Evolutionary conservation across 192 early-diverging fungal species (phyloP), one percentile per base, ranked within the genome.

Genomic region (Dispira parvispora): DNA sequence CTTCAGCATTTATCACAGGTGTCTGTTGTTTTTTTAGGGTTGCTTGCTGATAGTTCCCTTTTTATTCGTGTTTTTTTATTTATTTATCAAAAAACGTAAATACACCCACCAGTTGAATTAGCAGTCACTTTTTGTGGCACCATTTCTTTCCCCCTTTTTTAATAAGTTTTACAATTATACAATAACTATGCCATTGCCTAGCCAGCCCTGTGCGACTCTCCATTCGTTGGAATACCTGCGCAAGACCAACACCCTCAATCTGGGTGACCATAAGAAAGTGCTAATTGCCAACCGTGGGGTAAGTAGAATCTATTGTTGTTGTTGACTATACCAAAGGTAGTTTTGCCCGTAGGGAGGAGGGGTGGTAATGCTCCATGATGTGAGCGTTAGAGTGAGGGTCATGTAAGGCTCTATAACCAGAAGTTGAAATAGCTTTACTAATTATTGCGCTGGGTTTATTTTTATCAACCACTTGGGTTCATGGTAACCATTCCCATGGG

Each of bases 221-320:
- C 43, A 27, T 18, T 46, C 62, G 11, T 38, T 62, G 62, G 46
- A 62, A 45, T 50, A 62, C 27, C 20, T 62, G 45, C 62, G 62
- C 45, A 46, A 62, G 46, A 46, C 62, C 62, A 46, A 62, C 47
- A 12, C 45, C 21, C 62, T 62, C n/a, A 25, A n/a, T 27, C 25
- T 62, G 43, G 46, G 47, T 8, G 12, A 62, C 61, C 75, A 75
- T 63, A 67, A 78, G 67, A 78, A 78, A 67, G 66, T 78, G 52
- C 69, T 78, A 58, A 70, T 78, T 43, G 76, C 73, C 73, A 78
- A 78, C 66, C 76, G 76, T 65, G 76, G 76, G 54, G 53, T 55
- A 55, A 55, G 53, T 55, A 20, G 21, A n/a, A n/a, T n/a, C 9
- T 23, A 4, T 20, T 23, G 32, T 50, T 23, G 47, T 50, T 50